phyloP scores from a whole-genome alignment of 2,329 filamentous ascomycete species.

The Fusarium albosuccineum region DNA sequence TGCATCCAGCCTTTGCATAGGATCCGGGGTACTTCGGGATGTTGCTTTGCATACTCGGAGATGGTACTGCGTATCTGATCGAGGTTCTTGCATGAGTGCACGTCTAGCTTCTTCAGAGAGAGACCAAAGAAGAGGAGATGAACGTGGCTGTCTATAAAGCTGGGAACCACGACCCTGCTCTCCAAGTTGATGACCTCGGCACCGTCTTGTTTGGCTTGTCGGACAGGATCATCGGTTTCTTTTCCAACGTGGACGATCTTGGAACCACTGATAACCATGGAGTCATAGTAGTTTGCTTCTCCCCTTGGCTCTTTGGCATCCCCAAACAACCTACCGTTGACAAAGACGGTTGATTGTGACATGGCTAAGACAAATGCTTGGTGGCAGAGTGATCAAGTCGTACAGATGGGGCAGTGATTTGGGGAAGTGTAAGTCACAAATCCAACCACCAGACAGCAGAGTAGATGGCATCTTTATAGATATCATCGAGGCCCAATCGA shows the following conservation, averaged over 20 bases:
- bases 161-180: slow-evolving; percentile 57
- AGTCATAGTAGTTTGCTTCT: slow-evolving; percentile 8
- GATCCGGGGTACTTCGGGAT: slow-evolving; percentile 59
- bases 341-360: slow-evolving; percentile 2
- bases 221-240: not conserved
- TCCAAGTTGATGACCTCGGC: slow-evolving; percentile 45
- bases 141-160: slow-evolving; percentile 66
- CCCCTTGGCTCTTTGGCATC: slow-evolving; percentile 2
- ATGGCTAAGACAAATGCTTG: not conserved
- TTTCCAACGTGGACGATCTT: slow-evolving; percentile 26
- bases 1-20: slow-evolving; percentile 65
- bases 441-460: not conserved
- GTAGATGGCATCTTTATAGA: not conserved
- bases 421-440: not conserved
- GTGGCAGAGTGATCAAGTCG: not conserved
- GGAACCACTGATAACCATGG: slow-evolving; percentile 16
- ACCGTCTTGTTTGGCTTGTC: slow-evolving; percentile 6
- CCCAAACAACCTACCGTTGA: slow-evolving; percentile 8
- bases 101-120: slow-evolving; percentile 59
- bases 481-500: slow-evolving; percentile 1
- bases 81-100: slow-evolving; percentile 58
- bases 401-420: not conserved
- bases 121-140: slow-evolving; percentile 64
- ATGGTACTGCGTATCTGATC: slow-evolving; percentile 59
- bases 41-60: slow-evolving; percentile 53